Base-by-base conservation (phyloP, 352 stramenopile genomes). In the Blastocystis sp. region DNA sequence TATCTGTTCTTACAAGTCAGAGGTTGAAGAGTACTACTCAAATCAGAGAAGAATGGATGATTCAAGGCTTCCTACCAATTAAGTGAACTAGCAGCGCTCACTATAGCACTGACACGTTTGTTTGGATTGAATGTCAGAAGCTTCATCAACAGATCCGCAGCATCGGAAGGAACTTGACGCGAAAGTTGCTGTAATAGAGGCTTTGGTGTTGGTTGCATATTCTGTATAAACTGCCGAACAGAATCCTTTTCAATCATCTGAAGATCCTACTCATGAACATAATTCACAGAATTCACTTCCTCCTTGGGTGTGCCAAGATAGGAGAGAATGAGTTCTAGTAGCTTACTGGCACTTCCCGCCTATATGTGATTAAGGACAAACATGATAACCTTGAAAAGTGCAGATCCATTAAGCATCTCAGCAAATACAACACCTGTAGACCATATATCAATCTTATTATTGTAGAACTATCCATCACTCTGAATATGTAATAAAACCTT, bases 401-500 rank as follows among this genome's bases (percentile, higher is more conserved):
- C 30, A 22, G 73, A 84, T 17, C 73, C 73, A 57, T 84, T 44
- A 57, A 84, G 40, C 73, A 84, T 84, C 30, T 84, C 73, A 11
- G 73, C 73, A 19, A 84, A 35, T 9, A 64, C 54, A 5, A 84
- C 51, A 19, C 73, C 73, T 30, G 15, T 15, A 13, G 73, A 64
- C 73, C 73, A 84, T 9, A 84, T 84, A 17, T 84, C 73, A 5
- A 84, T 56, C 27, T 66, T 95, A 33, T 42, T 84, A 22, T 27
- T 66, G 73, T 84, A 84, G n/a, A 48, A 22, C 22, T 84, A 37
- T 1, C 93, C 95, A 42, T 93, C 95, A 68, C 7, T 15, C 27
- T 2, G 24, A 13, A 0, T 15, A 3, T 22, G 1, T 5, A 19
- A 15, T 1, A 6, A 19, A n/a, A 89, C 78, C 40, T 40, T 59